Evolutionary conservation across 371 early-diverging fungal genomes (phyloP).

Genomic region (Rhizopus arrhizus): DNA sequence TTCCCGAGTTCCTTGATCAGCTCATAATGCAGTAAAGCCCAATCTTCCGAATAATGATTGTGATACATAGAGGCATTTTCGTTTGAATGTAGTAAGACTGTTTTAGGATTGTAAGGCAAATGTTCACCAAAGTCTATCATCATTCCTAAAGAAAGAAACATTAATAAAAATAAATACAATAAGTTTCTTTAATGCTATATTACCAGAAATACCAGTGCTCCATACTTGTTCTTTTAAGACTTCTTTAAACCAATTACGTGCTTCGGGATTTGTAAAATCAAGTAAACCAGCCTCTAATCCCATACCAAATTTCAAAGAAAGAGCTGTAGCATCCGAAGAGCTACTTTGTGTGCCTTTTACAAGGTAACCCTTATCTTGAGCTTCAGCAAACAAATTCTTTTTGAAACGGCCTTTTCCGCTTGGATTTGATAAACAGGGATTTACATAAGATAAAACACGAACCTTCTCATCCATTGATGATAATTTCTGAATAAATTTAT

Average conservation of each 20-base stretch:
- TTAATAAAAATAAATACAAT: background rate
- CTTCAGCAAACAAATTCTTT: constrained; percentile 41
- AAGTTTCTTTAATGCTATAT: background rate
- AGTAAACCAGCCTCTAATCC: constrained; percentile 40
- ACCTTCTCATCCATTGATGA: constrained; percentile 16
- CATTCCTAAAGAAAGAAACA: constrained; percentile 12
- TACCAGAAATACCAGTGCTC: constrained; percentile 38
- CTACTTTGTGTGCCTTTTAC: constrained; percentile 25
- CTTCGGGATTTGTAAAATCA: constrained; percentile 49
- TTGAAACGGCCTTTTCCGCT: constrained; percentile 25
- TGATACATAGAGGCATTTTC: constrained; percentile 31
- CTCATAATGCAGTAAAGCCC: constrained; percentile 36
- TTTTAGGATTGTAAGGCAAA: constrained; percentile 29
- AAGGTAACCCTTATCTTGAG: constrained; percentile 36
- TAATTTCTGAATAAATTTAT: constrained; percentile 35
- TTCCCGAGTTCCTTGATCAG: constrained; percentile 29
- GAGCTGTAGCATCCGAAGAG: constrained; percentile 19
- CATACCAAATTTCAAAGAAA: constrained; percentile 22
- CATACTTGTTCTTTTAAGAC: constrained; percentile 41
- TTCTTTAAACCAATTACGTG: constrained; percentile 47
- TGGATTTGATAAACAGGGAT: constrained; percentile 40
- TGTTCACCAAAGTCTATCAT: constrained; percentile 48
- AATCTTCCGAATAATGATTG: constrained; percentile 43
- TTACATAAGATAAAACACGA: constrained; percentile 43
- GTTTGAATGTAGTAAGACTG: constrained; percentile 18